Conservation (phyloP, 2,329 filamentous ascomycete species). For the Sporothrix pallida region DNA sequence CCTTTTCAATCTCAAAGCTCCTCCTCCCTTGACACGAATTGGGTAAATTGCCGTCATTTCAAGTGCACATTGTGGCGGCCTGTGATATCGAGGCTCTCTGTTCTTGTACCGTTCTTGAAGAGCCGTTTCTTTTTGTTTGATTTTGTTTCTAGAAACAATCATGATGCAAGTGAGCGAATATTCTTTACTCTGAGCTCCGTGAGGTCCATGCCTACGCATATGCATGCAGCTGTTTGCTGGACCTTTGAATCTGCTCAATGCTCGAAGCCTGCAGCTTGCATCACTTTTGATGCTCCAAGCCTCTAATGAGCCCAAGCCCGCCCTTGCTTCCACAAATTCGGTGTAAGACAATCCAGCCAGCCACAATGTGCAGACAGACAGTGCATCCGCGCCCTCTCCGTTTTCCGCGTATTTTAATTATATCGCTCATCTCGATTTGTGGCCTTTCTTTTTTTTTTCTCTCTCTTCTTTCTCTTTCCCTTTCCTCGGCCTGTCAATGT, state of each 20-base stretch:
- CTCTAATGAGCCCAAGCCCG: not conserved
- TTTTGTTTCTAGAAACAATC: too few relatives aligned
- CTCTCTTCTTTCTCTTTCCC: not conserved
- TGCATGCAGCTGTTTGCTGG: not conserved
- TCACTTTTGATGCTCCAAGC: not conserved
- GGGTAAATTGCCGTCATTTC: conserved; percentile 23
- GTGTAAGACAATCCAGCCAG: conserved; percentile 8
- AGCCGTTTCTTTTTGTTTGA: too few relatives aligned
- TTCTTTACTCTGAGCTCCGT: not conserved
- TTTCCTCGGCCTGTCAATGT: not conserved
- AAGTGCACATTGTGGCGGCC: not conserved
- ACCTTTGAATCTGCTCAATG: not conserved
- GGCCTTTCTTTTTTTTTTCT: not conserved
- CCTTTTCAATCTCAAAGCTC: not conserved
- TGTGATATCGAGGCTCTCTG: not conserved
- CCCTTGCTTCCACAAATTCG: not conserved
- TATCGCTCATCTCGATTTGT: not conserved
- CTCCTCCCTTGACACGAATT: conserved; percentile 1
- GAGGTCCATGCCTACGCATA: not conserved
- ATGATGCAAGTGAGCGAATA: too few relatives aligned
- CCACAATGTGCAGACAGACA: not conserved
- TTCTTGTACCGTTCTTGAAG: not conserved
- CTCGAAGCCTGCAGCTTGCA: not conserved
- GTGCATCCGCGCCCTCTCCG: not conserved
- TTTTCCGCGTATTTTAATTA: not conserved